These are phyloP conservation scores for Tilletia horrida DNA, from an alignment of 1,284 basidiomycete species.

Conservation along the genomic window DNA sequence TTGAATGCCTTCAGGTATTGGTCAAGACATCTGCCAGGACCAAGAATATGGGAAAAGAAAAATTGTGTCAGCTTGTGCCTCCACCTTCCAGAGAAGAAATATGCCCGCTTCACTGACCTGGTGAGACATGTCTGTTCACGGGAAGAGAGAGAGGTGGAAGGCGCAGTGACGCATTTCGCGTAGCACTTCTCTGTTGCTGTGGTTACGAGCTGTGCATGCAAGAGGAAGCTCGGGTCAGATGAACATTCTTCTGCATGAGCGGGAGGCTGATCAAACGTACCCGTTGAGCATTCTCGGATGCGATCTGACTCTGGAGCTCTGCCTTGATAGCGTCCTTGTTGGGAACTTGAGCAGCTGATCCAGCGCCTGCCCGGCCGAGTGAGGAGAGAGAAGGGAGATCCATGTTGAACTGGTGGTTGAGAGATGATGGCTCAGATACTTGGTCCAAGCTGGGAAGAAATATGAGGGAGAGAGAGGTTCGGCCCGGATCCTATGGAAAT, in stretches of 20 bases:
- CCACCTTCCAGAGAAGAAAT: neutral
- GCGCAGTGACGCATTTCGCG: slow-evolving; percentile 46
- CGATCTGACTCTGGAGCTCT: slow-evolving; percentile 12
- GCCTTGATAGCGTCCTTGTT: slow-evolving; percentile 16
- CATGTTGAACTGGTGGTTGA: neutral
- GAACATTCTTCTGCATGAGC: too few relatives aligned
- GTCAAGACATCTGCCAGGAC: neutral
- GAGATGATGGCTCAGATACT: neutral
- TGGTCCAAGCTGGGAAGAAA: neutral
- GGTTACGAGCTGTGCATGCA: slow-evolving; percentile 39
- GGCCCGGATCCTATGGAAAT: too few relatives aligned
- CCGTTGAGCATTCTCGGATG: slow-evolving; percentile 7
- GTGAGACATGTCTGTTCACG: slow-evolving; percentile 49
- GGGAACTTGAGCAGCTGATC: neutral
- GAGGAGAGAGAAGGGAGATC: slow-evolving; percentile 13
- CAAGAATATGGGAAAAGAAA: neutral
- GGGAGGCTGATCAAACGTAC: neutral
- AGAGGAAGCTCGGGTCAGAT: neutral
- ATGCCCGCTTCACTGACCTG: neutral
- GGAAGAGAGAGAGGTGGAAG: slow-evolving; percentile 38
- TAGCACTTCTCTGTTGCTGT: slow-evolving; percentile 54
- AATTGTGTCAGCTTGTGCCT: neutral
- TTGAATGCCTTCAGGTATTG: slow-evolving; percentile 32
- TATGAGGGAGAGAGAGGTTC: too few relatives aligned
- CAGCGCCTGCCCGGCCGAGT: neutral